phyloP scores from a whole-genome alignment of 768 basidiomycete genomes.

The Arthromyces matolae region DNA sequence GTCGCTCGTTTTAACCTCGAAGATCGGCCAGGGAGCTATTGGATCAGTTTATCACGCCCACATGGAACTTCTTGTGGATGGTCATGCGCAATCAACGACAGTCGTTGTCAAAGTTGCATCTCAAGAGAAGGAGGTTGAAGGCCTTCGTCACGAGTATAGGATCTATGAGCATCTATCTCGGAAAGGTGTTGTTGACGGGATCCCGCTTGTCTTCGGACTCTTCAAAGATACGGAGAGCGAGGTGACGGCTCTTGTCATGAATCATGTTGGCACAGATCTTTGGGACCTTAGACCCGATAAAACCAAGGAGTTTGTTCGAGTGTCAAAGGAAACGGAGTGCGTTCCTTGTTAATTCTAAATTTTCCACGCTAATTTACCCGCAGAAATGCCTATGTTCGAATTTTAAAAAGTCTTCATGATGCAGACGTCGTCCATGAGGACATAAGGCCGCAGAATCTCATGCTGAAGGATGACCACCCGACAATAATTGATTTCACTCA shows the following conservation, averaged over 20 bases:
- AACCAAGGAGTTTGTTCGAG: no score
- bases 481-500: no score
- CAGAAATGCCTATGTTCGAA: no score
- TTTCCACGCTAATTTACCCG: no score
- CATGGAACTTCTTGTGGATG: neutral
- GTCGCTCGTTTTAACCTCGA: slow-evolving; percentile 7
- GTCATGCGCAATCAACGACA: neutral
- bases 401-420: no score
- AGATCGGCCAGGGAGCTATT: slow-evolving; percentile 11
- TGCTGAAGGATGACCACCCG: no score
- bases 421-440: no score
- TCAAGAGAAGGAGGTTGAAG: slow-evolving; percentile 3
- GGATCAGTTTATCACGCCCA: slow-evolving; percentile 11
- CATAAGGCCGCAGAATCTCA: no score
- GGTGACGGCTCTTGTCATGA: slow-evolving; percentile 15
- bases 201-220: slow-evolving; percentile 12
- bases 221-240: slow-evolving; percentile 15
- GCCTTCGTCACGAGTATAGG: slow-evolving; percentile 15
- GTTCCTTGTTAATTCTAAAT: no score
- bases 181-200: slow-evolving; percentile 8
- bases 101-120: slow-evolving; percentile 18
- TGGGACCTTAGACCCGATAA: slow-evolving; percentile 1
- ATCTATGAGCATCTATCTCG: slow-evolving; percentile 5
- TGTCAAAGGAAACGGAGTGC: no score
- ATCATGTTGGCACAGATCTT: slow-evolving; percentile 8